Conservation (phyloP, 495 filamentous ascomycete species). For the Chaetomium fimeti region DNA sequence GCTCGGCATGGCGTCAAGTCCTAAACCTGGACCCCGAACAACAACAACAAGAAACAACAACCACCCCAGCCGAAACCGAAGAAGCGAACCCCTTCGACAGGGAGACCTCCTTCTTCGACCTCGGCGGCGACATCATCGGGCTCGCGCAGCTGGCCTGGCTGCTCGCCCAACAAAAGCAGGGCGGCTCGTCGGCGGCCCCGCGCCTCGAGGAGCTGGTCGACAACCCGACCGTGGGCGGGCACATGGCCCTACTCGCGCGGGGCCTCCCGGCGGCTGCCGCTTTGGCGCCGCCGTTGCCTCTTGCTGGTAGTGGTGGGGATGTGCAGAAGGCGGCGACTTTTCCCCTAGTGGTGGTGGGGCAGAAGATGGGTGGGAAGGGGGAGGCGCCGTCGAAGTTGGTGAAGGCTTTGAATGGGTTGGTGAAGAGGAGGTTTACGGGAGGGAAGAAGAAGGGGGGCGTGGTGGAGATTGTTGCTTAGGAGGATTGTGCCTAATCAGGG, state of each 20-base stretch:
- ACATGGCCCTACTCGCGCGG: conserved; percentile 18
- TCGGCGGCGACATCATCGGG: conserved; percentile 28
- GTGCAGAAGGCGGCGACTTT: conserved; percentile 6
- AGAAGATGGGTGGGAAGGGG: not conserved
- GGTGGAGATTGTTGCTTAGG: conserved; percentile 6
- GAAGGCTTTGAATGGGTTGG: conserved; percentile 6
- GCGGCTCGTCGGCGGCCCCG: not conserved
- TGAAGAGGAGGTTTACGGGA: conserved; percentile 5
- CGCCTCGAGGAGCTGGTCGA: conserved; percentile 26
- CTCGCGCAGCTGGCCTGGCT: conserved; percentile 27
- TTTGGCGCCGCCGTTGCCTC: not conserved
- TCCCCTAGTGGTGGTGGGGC: not conserved
- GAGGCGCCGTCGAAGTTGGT: conserved; percentile 2
- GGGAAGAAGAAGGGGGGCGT: not conserved
- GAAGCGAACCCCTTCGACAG: not conserved
- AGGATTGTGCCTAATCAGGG: not conserved
- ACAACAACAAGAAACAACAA: not conserved
- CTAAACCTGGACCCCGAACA: not conserved
- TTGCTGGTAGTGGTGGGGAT: not conserved
- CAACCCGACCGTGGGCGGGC: conserved; percentile 22
- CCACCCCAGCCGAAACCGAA: not conserved
- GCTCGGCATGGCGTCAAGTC: conserved; percentile 22
- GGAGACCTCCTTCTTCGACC: conserved; percentile 25
- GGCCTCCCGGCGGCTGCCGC: not conserved
- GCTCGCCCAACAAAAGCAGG: conserved; percentile 10